Evolutionary conservation across 1,284 basidiomycete genomes (phyloP).

Genomic region (Golubevia sp.): DNA sequence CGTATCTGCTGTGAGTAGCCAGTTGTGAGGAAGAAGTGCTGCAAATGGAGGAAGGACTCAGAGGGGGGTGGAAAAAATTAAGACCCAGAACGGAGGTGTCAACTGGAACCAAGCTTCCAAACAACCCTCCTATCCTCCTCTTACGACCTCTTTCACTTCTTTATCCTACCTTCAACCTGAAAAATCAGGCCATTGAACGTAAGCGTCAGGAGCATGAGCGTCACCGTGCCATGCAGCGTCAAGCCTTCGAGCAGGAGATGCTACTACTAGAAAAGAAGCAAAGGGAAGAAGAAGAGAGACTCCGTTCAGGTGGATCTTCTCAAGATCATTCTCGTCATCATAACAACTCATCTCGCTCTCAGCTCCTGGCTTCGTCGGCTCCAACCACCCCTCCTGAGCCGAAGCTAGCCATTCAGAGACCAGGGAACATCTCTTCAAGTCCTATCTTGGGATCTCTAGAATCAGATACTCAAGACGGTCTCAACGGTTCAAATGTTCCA

Average conservation of each 20-base stretch:
- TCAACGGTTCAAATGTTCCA: constrained; percentile 24
- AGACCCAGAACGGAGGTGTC: background rate
- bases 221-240: constrained; percentile 38
- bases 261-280: constrained; percentile 34
- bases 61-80: background rate
- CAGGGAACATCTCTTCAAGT: constrained; percentile 3
- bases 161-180: constrained; percentile 4
- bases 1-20: background rate
- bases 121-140: constrained; percentile 12
- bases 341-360: background rate
- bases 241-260: constrained; percentile 45
- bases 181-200: constrained; percentile 30
- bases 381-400: constrained; percentile 26
- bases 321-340: constrained; percentile 1
- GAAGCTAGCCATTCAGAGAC: constrained; percentile 2
- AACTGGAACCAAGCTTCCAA: constrained; percentile 15
- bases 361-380: constrained; percentile 18
- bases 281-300: constrained; percentile 31
- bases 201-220: constrained; percentile 42
- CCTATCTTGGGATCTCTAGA: constrained; percentile 7
- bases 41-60: background rate
- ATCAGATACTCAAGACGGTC: constrained; percentile 14
- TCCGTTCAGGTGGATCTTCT: constrained; percentile 15
- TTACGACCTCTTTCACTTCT: constrained; percentile 2
- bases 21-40: background rate